Evolutionary conservation across 805 yeast genomes (phyloP).

Genomic region (Starmerella geochares): DNA sequence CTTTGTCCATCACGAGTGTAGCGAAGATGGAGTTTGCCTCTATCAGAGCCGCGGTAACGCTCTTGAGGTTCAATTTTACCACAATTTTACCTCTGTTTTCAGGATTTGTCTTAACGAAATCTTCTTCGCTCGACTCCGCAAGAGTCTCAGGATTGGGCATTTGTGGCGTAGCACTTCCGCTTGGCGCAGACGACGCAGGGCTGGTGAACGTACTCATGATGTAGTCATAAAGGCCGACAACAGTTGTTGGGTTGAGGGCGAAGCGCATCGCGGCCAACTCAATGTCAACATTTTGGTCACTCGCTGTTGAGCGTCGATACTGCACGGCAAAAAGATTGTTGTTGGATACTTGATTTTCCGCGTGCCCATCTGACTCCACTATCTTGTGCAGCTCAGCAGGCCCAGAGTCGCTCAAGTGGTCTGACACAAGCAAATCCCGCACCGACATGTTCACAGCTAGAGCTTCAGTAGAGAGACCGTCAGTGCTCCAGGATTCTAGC

Average conservation of each 20-base stretch:
- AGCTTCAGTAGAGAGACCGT: slow-evolving; percentile 32
- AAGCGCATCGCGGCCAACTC: slow-evolving; percentile 68
- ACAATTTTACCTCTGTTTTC: slow-evolving; percentile 35
- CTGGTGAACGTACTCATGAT: slow-evolving; percentile 74
- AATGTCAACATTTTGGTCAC: slow-evolving; percentile 63
- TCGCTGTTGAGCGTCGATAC: slow-evolving; percentile 51
- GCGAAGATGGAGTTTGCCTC: slow-evolving; percentile 79
- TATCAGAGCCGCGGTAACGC: slow-evolving; percentile 63
- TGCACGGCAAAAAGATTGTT: slow-evolving; percentile 46
- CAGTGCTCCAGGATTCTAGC: slow-evolving; percentile 50
- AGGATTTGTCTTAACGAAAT: not conserved
- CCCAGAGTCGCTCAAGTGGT: slow-evolving; percentile 56
- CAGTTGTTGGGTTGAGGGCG: slow-evolving; percentile 65
- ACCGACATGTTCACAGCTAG: slow-evolving; percentile 59
- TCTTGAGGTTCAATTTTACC: slow-evolving; percentile 56
- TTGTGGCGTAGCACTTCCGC: not conserved
- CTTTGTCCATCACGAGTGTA: slow-evolving; percentile 63
- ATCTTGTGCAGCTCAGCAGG: slow-evolving; percentile 56
- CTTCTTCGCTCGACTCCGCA: not conserved
- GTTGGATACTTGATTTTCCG: not conserved
- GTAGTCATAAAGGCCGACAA: slow-evolving; percentile 69
- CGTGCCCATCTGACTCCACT: slow-evolving; percentile 50
- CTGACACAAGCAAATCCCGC: slow-evolving; percentile 59
- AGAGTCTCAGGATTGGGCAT: not conserved
- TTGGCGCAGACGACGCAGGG: not conserved